Conservation (phyloP, 305 asterid genomes). For the Fraxinus velutina region DNA sequence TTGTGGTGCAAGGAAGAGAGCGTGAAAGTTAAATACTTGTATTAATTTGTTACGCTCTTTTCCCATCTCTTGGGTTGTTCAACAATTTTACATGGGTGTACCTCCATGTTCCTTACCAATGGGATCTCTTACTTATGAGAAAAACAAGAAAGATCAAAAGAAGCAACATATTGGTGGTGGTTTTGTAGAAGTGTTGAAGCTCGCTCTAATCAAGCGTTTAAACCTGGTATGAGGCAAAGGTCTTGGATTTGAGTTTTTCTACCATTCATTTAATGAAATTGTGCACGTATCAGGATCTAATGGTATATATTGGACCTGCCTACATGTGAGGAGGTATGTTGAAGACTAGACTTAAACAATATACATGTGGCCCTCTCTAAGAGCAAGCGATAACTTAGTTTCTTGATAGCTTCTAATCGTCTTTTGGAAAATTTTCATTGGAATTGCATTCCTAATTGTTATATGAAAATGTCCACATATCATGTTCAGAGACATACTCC, state of each 20-base stretch:
- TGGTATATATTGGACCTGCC: neutral
- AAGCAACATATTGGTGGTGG: neutral
- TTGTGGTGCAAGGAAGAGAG: neutral
- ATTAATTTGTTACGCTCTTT: neutral
- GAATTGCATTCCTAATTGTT: neutral
- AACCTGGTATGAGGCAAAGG: neutral
- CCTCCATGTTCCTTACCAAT: neutral
- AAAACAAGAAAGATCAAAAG: neutral
- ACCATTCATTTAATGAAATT: neutral
- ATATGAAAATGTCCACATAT: neutral
- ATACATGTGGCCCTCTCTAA: neutral
- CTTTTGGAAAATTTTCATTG: neutral
- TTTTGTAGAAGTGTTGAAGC: neutral
- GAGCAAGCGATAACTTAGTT: neutral
- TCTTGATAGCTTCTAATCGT: neutral
- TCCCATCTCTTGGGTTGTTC: neutral
- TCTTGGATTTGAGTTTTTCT: neutral
- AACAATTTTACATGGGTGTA: neutral
- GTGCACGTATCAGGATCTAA: neutral
- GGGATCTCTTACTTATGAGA: neutral
- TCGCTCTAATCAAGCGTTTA: neutral
- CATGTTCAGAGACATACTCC: neutral
- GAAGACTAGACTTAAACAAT: neutral
- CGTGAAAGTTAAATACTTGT: neutral
- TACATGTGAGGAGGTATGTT: neutral